A percentile compares a stretch with the other conserved stretches of the same genome.
Evolutionary conservation across 1,139 yeast species (phyloP).

Genomic region (Geotrichum phurueaensis): DNA sequence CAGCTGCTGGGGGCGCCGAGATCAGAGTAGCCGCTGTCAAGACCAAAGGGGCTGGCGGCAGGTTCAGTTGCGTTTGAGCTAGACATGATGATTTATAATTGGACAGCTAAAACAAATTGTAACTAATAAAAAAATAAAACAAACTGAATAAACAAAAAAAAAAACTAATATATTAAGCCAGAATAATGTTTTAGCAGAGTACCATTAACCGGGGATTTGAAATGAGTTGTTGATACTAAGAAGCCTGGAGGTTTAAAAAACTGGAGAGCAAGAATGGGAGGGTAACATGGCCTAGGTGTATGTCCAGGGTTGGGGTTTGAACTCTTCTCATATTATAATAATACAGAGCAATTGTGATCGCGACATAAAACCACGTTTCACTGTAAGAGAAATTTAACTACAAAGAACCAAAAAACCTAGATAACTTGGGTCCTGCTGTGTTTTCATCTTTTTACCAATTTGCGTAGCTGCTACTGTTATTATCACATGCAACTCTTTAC

Average conservation of each 20-base stretch:
- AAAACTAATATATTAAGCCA: not conserved
- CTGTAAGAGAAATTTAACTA: no score
- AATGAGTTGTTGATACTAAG: not conserved
- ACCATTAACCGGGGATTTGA: not conserved
- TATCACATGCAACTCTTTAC: no score
- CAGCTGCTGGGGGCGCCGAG: not conserved
- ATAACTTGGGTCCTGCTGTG: no score
- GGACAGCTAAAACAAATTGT: not conserved
- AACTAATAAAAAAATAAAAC: not conserved
- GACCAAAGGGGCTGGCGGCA: not conserved
- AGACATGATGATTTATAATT: not conserved
- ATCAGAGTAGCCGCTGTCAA: not conserved
- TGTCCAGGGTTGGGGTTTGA: no score
- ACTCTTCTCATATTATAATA: no score
- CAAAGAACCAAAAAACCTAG: no score
- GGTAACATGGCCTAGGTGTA: not conserved
- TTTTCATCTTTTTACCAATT: no score
- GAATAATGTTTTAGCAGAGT: not conserved
- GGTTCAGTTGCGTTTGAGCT: not conserved
- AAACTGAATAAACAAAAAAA: not conserved
- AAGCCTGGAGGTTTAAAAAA: not conserved
- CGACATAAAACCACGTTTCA: no score
- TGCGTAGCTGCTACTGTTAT: no score
- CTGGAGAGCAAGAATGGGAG: not conserved
- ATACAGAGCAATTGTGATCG: no score